Conservation (phyloP, 1,139 yeast species). For the Pichia sp. region DNA sequence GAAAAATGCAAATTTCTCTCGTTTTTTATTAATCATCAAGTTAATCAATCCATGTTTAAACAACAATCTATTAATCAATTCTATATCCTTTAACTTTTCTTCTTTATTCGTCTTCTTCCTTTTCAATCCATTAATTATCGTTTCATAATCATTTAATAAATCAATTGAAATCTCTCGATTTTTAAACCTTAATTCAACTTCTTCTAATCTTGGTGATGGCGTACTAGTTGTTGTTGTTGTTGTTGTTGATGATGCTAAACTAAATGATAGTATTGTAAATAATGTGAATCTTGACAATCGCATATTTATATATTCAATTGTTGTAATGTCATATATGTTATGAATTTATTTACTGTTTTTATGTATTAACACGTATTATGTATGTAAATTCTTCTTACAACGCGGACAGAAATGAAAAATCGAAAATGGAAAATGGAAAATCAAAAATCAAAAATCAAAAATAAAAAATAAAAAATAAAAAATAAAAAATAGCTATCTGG, state of each 20-base stretch:
- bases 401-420: no score
- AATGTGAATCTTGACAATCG: neutral
- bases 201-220: neutral
- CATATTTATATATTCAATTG: neutral
- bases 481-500: no score
- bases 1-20: slow-evolving; percentile 40
- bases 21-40: slow-evolving; percentile 36
- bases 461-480: no score
- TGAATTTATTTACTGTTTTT: no score
- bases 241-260: neutral
- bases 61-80: neutral
- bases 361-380: no score
- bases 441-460: no score
- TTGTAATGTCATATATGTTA: no score
- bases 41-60: slow-evolving; percentile 49
- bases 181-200: slow-evolving; percentile 15
- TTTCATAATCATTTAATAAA: slow-evolving; percentile 24
- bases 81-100: neutral
- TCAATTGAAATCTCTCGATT: slow-evolving; percentile 21
- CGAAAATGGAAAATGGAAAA: no score
- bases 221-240: no score
- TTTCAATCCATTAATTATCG: slow-evolving; percentile 25
- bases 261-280: neutral
- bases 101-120: neutral
- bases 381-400: no score